Conservation (phyloP, 2,329 filamentous ascomycete genomes). For the Aureobasidium zeae region DNA sequence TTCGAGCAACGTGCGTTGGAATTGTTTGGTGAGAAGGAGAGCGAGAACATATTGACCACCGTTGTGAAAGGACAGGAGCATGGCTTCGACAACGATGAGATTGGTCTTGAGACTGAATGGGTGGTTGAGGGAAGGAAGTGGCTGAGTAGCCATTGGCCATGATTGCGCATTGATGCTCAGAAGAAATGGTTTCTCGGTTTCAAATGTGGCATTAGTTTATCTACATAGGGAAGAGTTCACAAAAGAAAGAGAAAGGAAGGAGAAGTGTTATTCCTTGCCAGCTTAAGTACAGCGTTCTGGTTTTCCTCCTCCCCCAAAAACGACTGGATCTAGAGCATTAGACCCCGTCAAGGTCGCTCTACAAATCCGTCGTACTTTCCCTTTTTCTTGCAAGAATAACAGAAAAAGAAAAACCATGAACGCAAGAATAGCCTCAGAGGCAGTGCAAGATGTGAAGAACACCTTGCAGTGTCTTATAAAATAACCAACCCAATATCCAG, state of each 20-base stretch:
- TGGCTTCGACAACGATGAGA: constrained; percentile 28
- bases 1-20: neutral
- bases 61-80: constrained; percentile 27
- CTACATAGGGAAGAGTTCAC: constrained; percentile 14
- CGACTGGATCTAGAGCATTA: constrained; percentile 16
- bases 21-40: neutral
- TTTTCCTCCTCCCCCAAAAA: constrained; percentile 19
- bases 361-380: constrained; percentile 3
- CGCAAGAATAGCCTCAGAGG: constrained; percentile 15
- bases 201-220: constrained; percentile 12
- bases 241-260: constrained; percentile 14
- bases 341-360: constrained; percentile 5
- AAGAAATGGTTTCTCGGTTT: neutral
- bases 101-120: constrained; percentile 20
- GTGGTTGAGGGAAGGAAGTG: neutral
- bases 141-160: constrained; percentile 1
- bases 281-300: constrained; percentile 20
- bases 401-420: constrained; percentile 7
- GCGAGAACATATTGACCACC: constrained; percentile 21
- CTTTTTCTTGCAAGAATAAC: neutral
- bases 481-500: constrained; percentile 28
- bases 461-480: constrained; percentile 10
- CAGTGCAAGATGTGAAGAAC: constrained; percentile 1
- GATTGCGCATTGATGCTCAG: neutral
- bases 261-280: constrained; percentile 9